Percentiles rank a stretch among this genome's conserved stretches.
Conservation (phyloP, 352 stramenopile genomes). For the Pythium biforme region DNA sequence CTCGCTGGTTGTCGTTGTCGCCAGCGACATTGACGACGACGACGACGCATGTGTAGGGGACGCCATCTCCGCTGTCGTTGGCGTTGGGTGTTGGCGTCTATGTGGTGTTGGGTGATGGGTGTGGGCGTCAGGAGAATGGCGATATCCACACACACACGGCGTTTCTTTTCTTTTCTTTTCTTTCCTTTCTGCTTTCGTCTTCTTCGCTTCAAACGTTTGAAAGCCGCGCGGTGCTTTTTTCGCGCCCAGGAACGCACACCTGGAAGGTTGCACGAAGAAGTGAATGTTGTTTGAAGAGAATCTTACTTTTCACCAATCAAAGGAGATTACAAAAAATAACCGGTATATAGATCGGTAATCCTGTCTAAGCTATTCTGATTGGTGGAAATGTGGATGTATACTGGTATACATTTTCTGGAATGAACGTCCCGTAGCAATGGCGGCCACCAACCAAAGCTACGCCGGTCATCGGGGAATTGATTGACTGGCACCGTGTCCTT, state of each 20-base stretch:
- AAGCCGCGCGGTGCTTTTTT: background rate
- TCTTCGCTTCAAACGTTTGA: constrained; percentile 29
- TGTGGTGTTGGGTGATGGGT: background rate
- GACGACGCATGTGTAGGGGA: constrained; percentile 11
- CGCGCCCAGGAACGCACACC: background rate
- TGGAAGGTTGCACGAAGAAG: background rate
- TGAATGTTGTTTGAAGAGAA: background rate
- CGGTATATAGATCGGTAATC: constrained; percentile 19
- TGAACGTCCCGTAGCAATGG: background rate
- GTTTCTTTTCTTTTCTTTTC: background rate
- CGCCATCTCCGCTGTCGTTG: constrained; percentile 1
- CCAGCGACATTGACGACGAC: background rate
- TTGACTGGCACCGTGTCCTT: constrained; percentile 26
- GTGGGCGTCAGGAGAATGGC: background rate
- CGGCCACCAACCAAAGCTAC: constrained; percentile 32
- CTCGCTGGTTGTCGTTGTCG: background rate
- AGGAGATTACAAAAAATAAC: constrained; percentile 15
- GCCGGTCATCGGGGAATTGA: background rate
- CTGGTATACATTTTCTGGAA: constrained; percentile 12
- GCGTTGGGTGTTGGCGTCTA: background rate
- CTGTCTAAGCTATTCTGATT: too few species aligned
- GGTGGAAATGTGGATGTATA: too few species aligned
- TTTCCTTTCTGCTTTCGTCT: background rate
- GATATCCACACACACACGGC: background rate
- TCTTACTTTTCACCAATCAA: constrained; percentile 17